These are phyloP conservation scores for Avena eriantha DNA, from an alignment of 176 grass and related monocot species.

Conservation along the genomic window DNA sequence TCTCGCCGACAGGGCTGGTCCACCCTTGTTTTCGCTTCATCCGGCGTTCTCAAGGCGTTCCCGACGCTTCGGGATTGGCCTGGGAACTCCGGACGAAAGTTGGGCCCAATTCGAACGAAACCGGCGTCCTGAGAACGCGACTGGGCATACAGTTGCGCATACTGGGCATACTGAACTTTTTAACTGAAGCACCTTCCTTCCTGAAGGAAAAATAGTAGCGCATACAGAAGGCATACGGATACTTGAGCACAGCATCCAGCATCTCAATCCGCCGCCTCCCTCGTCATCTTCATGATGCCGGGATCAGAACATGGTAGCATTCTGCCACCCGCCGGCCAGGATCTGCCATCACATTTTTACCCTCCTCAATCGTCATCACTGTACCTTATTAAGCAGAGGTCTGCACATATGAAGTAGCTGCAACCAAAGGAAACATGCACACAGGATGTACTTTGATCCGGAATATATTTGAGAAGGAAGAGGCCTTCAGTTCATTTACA, in stretches of 20 bases:
- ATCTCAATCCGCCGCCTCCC: not conserved
- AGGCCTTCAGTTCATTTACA: not conserved
- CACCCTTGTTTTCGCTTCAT: too few relatives aligned
- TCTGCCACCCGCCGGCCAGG: not conserved
- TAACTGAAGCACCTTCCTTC: not conserved
- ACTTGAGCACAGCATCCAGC: not conserved
- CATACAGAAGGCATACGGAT: not conserved
- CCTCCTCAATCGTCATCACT: not conserved
- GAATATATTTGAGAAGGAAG: slow-evolving; percentile 4
- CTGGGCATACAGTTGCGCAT: too few relatives aligned
- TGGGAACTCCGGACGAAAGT: too few relatives aligned
- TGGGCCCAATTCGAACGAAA: too few relatives aligned
- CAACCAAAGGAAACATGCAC: not conserved
- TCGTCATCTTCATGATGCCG: not conserved
- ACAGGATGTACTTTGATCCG: not conserved
- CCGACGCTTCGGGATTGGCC: too few relatives aligned
- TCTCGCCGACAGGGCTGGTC: too few relatives aligned
- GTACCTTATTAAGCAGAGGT: not conserved
- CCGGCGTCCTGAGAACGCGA: too few relatives aligned
- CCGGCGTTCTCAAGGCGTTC: too few relatives aligned
- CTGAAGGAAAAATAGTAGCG: not conserved
- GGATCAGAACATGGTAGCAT: not conserved
- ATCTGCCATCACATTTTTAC: not conserved
- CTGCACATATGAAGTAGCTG: not conserved
- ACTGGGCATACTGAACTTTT: too few relatives aligned